These are phyloP conservation scores for Pelargonium myrrhifolium DNA, from an alignment of 441 rosid species.

Conservation along the genomic window DNA sequence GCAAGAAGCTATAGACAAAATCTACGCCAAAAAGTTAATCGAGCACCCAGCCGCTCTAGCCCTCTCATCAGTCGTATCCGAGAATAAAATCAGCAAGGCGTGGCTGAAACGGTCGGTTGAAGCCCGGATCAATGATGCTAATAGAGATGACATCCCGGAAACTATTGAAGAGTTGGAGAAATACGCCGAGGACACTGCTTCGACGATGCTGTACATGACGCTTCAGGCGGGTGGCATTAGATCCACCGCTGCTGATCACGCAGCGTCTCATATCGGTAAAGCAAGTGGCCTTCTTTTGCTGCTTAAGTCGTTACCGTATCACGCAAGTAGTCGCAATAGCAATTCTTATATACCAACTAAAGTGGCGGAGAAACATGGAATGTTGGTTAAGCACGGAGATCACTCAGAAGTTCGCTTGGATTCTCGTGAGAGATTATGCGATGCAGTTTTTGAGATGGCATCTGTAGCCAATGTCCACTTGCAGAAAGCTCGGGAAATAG, in stretches of 20 bases:
- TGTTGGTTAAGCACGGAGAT: conserved; percentile 56
- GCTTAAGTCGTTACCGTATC: conserved; percentile 67
- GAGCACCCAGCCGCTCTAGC: conserved; percentile 81
- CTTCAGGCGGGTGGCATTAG: conserved; percentile 70
- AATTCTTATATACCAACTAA: conserved; percentile 51
- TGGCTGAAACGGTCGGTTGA: conserved; percentile 79
- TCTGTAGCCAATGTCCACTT: conserved; percentile 73
- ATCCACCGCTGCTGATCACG: conserved; percentile 68
- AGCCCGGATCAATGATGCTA: conserved; percentile 70
- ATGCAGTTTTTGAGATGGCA: conserved; percentile 73
- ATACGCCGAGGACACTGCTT: conserved; percentile 69
- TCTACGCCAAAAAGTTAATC: conserved; percentile 49
- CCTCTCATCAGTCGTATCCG: conserved; percentile 58
- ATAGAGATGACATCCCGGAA: conserved; percentile 61
- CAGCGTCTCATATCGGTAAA: conserved; percentile 79
- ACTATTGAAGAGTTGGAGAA: conserved; percentile 59
- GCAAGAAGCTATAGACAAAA: conserved; percentile 83
- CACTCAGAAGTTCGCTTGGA: conserved; percentile 48
- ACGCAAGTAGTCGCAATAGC: conserved; percentile 60
- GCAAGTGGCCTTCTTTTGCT: conserved; percentile 81
- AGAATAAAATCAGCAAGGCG: conserved; percentile 53
- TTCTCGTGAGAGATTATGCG: conserved; percentile 50
- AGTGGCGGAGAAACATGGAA: conserved; percentile 61
- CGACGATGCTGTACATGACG: conserved; percentile 63
- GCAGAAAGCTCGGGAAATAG: conserved; percentile 66